These are phyloP conservation scores for Rhodomyrtus psidioides DNA, from an alignment of 441 rosid species.

Conservation along the genomic window DNA sequence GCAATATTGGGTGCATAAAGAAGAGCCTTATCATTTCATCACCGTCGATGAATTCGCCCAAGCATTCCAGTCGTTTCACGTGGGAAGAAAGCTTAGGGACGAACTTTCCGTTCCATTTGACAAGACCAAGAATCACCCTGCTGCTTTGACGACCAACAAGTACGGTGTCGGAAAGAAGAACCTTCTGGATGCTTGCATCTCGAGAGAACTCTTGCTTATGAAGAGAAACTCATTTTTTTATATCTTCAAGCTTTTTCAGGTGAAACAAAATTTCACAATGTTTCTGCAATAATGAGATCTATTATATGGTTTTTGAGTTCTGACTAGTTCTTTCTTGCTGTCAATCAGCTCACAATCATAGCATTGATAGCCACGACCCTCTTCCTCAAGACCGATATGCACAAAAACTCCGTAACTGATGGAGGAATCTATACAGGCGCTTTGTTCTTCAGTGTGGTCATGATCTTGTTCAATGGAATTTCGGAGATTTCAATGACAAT, in stretches of 20 bases:
- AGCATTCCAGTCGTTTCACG: neutral
- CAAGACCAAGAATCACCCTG: neutral
- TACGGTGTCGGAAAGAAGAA: neutral
- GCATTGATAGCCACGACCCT: neutral
- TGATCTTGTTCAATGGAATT: neutral
- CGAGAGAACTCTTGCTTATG: neutral
- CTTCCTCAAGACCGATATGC: neutral
- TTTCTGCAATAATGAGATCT: neutral
- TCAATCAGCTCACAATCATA: neutral
- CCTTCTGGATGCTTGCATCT: neutral
- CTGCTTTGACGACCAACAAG: neutral
- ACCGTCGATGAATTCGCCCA: neutral
- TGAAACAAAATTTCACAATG: neutral
- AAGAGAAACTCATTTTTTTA: neutral
- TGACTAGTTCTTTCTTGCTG: neutral
- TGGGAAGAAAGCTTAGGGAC: neutral
- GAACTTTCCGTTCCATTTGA: neutral
- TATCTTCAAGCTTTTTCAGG: constrained; percentile 1
- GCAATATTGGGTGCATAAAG: neutral
- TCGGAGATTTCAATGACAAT: neutral
- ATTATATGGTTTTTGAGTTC: neutral
- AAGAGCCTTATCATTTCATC: neutral
- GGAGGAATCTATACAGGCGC: neutral
- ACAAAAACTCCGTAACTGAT: neutral
- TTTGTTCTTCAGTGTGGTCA: neutral